Evolutionary conservation across 1,284 basidiomycete genomes (phyloP).

Genomic region (Heterobasidion parviporum): DNA sequence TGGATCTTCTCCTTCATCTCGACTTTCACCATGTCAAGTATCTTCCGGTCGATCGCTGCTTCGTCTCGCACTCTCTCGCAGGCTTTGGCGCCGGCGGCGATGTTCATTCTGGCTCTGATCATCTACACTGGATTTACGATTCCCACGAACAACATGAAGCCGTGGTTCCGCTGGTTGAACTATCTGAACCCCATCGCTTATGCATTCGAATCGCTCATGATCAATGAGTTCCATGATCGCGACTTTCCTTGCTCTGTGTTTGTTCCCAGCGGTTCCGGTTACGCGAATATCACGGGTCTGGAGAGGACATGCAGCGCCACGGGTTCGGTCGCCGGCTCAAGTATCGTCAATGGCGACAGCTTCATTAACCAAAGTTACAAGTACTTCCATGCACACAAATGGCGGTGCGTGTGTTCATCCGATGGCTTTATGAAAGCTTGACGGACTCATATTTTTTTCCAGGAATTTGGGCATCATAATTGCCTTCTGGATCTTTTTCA

Average conservation of each 20-base stretch:
- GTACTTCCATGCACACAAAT: slow-evolving; percentile 42
- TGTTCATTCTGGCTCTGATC: slow-evolving; percentile 36
- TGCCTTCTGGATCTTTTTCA: slow-evolving; percentile 62
- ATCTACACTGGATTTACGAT: slow-evolving; percentile 68
- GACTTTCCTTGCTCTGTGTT: slow-evolving; percentile 11
- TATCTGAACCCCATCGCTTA: slow-evolving; percentile 74
- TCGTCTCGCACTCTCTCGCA: slow-evolving; percentile 28
- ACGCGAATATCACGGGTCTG: slow-evolving; percentile 47
- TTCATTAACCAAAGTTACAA: slow-evolving; percentile 55
- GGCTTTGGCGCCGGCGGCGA: slow-evolving; percentile 31
- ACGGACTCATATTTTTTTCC: not conserved
- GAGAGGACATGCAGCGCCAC: slow-evolving; percentile 35
- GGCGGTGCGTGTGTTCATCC: slow-evolving; percentile 31
- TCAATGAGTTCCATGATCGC: slow-evolving; percentile 78
- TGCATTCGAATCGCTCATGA: slow-evolving; percentile 70
- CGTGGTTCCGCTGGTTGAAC: slow-evolving; percentile 84
- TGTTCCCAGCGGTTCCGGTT: slow-evolving; percentile 51
- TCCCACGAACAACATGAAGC: slow-evolving; percentile 69
- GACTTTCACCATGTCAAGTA: not conserved
- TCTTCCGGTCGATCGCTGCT: slow-evolving; percentile 25
- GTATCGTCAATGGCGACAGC: slow-evolving; percentile 37
- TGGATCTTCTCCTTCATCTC: slow-evolving; percentile 24
- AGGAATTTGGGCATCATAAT: slow-evolving; percentile 30
- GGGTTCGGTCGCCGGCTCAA: slow-evolving; percentile 51
- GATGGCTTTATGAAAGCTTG: not conserved